phyloP scores from a whole-genome alignment of 371 early-diverging fungal species.

The Zopfochytrium polystomum region DNA sequence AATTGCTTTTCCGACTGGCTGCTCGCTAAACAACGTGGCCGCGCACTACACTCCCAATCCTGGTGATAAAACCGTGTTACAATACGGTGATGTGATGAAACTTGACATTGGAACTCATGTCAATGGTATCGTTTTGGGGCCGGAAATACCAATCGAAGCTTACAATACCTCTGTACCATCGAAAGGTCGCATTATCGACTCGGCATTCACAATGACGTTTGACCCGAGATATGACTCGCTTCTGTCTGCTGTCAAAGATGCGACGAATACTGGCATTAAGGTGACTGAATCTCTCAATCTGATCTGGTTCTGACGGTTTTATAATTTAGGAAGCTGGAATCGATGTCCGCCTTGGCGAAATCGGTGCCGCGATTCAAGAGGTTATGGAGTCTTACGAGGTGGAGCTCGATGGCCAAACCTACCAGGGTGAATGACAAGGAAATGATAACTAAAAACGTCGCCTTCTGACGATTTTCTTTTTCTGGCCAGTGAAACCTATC shows the following conservation, averaged over 20 bases:
- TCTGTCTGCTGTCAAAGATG: conserved; percentile 90
- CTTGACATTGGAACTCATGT: conserved; percentile 99
- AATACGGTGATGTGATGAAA: conserved; percentile 96
- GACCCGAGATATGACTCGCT: conserved; percentile 89
- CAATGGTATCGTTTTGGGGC: conserved; percentile 76
- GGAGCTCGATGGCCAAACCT: conserved; percentile 89
- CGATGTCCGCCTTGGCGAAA: conserved; percentile 93
- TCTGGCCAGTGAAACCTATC: conserved; percentile 90
- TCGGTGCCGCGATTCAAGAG: conserved; percentile 98
- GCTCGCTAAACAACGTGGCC: conserved; percentile 96
- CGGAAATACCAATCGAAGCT: no score
- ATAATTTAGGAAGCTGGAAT: conserved; percentile 80
- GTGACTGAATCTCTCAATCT: no score
- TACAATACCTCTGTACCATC: no score
- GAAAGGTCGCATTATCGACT: conserved; percentile 88
- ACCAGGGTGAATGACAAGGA: conserved; percentile 74
- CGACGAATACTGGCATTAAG: conserved; percentile 95
- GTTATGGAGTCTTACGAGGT: conserved; percentile 98
- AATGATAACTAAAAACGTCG: no score
- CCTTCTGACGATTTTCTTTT: no score
- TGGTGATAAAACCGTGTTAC: conserved; percentile 88
- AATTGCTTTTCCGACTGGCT: conserved; percentile 99
- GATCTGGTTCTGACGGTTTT: no score
- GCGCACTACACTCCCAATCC: conserved; percentile 99
- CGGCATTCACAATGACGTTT: conserved; percentile 96